Percentiles rank a stretch among this genome's conserved stretches.
Conservation (phyloP, 2,329 filamentous ascomycete genomes). For the Fusarium concolor region DNA sequence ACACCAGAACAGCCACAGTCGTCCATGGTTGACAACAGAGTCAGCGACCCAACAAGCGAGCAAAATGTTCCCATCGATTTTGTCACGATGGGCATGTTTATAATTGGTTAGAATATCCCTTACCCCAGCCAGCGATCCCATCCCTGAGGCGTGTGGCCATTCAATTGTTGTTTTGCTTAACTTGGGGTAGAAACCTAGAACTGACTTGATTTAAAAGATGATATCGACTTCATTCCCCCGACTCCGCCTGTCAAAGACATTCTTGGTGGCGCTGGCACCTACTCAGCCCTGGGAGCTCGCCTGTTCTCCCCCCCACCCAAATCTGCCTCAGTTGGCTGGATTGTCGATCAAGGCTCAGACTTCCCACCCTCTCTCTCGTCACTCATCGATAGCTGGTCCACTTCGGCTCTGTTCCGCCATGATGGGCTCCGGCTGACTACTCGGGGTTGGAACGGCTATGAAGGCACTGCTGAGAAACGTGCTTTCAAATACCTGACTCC, state of each 20-base stretch:
- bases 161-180: neutral
- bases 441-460: constrained; percentile 92
- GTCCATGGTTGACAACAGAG: neutral
- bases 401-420: constrained; percentile 75
- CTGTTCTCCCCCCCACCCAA: constrained; percentile 79
- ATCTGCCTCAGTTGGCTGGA: constrained; percentile 83
- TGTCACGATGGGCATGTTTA: constrained; percentile 79
- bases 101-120: constrained; percentile 66
- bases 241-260: constrained; percentile 77
- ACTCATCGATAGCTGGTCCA: constrained; percentile 79
- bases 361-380: constrained; percentile 76
- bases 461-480: constrained; percentile 72
- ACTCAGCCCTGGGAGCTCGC: constrained; percentile 87
- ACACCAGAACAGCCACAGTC: constrained; percentile 6
- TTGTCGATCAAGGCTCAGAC: constrained; percentile 89
- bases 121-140: neutral
- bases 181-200: neutral
- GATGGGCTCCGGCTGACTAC: constrained; percentile 80
- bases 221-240: constrained; percentile 85
- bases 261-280: constrained; percentile 90
- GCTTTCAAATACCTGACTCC: constrained; percentile 90
- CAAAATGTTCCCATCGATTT: constrained; percentile 63
- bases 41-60: neutral
- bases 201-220: constrained; percentile 70
- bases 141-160: neutral